phyloP scores from a whole-genome alignment of 2,329 filamentous ascomycete species.

The Colletotrichum siamense region DNA sequence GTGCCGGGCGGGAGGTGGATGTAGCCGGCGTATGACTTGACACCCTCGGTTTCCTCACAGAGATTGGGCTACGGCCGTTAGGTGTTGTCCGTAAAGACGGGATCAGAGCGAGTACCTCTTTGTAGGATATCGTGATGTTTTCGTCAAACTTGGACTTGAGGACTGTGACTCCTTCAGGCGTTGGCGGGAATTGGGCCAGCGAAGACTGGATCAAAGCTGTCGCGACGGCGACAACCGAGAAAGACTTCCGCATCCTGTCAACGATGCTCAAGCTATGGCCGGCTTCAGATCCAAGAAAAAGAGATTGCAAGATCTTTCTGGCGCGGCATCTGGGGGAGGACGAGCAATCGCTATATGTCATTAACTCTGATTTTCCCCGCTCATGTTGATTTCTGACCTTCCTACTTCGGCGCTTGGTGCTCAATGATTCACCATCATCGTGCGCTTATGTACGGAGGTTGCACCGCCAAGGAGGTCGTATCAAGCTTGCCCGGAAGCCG shows the following conservation, averaged over 20 bases:
- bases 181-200: constrained; percentile 27
- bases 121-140: constrained; percentile 67
- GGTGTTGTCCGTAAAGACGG: neutral
- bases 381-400: neutral
- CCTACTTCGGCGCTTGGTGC: constrained; percentile 1
- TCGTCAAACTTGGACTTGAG: constrained; percentile 61
- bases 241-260: neutral
- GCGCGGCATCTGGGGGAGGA: neutral
- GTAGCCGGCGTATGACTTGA: constrained; percentile 68
- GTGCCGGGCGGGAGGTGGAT: constrained; percentile 53
- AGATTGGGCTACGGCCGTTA: constrained; percentile 48
- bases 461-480: constrained; percentile 4
- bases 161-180: constrained; percentile 40
- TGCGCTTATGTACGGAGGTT: neutral
- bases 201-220: constrained; percentile 31
- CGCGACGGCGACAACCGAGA: neutral
- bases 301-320: neutral
- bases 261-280: too few species aligned
- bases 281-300: neutral
- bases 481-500: neutral
- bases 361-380: neutral
- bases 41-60: constrained; percentile 60
- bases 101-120: constrained; percentile 42
- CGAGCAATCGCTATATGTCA: neutral
- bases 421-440: neutral